Evolutionary conservation across 192 early-diverging fungal genomes (phyloP).

Genomic region (Polychytrium aggregatum): DNA sequence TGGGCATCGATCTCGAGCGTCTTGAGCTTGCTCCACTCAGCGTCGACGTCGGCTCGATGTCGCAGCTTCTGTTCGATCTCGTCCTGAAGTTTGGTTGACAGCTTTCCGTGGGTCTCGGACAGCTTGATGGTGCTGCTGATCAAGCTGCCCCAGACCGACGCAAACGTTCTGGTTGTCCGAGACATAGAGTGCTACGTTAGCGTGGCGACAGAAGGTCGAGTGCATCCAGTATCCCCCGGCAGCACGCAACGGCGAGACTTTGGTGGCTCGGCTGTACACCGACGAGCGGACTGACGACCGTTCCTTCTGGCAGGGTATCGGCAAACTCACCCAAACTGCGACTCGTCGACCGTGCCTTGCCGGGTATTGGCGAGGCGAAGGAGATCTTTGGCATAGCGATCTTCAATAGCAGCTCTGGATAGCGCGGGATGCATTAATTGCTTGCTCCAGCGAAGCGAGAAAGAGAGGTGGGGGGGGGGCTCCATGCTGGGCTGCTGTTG

Average conservation of each 20-base stretch:
- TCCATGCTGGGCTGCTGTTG: background rate
- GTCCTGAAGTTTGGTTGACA: conserved; percentile 4
- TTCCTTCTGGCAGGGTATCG: background rate
- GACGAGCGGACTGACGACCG: background rate
- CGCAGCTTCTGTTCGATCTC: conserved; percentile 8
- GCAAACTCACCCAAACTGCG: conserved; percentile 2
- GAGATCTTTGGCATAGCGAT: conserved; percentile 10
- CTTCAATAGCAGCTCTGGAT: conserved; percentile 12
- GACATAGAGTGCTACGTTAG: background rate
- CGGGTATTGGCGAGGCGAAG: conserved; percentile 6
- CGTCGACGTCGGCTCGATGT: background rate
- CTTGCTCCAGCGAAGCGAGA: too few relatives aligned
- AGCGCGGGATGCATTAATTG: too few relatives aligned
- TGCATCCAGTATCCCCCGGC: background rate
- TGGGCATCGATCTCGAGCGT: conserved; percentile 12
- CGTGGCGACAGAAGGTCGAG: too few relatives aligned
- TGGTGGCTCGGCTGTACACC: background rate
- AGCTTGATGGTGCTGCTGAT: conserved; percentile 1
- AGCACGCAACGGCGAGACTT: background rate
- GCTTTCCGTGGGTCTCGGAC: conserved; percentile 1
- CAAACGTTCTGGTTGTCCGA: conserved; percentile 3
- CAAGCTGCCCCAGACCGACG: conserved; percentile 8
- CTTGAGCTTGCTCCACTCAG: conserved; percentile 9
- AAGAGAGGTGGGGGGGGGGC: too few relatives aligned
- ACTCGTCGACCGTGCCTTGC: conserved; percentile 2